Percentiles rank a stretch among this genome's conserved stretches.
Conservation (phyloP, 257 asterid genomes). For the Solanum pennellii region DNA sequence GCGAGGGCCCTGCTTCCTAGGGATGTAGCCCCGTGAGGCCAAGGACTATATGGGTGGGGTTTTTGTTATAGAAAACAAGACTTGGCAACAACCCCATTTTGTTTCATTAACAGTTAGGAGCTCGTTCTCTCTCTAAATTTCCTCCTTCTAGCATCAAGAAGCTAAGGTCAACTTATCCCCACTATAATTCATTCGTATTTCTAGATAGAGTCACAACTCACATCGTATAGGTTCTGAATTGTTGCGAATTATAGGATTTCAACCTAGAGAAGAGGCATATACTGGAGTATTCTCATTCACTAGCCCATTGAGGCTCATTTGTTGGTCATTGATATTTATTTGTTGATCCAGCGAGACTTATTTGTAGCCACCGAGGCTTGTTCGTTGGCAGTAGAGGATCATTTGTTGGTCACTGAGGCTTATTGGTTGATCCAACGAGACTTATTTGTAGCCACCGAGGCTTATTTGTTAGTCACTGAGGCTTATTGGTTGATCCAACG, state of each 20-base stretch:
- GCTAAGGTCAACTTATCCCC: not conserved
- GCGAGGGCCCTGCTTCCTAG: not conserved
- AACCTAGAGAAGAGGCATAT: not conserved
- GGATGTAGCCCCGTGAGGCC: not conserved
- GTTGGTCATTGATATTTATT: not conserved
- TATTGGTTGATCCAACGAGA: no score
- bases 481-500: no score
- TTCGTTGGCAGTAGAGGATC: no score
- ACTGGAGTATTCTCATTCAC: not conserved
- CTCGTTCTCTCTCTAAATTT: not conserved
- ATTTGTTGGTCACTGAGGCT: no score
- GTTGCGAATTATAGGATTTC: not conserved
- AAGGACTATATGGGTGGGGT: not conserved
- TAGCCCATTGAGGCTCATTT: not conserved
- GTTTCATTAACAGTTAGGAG: not conserved
- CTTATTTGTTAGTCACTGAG: no score
- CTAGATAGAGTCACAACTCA: not conserved
- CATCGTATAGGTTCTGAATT: not conserved
- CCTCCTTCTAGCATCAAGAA: not conserved
- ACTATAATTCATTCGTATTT: not conserved
- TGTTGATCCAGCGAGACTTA: not conserved
- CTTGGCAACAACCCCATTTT: not conserved
- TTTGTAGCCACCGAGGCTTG: no score
- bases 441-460: no score
- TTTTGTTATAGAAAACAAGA: not conserved